phyloP scores from a whole-genome alignment of 768 basidiomycete species.

The Leccinum variicolor region DNA sequence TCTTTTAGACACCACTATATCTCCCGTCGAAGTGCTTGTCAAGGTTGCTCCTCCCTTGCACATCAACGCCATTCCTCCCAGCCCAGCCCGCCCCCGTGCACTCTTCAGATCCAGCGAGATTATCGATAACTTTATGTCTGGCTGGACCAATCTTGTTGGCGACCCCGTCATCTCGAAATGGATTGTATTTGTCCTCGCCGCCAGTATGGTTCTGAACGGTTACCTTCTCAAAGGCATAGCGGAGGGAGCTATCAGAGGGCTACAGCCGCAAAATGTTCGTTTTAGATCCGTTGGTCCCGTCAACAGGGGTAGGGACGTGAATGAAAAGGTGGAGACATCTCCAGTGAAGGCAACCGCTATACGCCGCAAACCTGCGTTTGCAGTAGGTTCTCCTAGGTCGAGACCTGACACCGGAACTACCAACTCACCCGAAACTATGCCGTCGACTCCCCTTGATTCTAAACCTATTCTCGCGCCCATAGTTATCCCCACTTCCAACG shows the following conservation, averaged over 20 bases:
- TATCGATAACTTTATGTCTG: slow-evolving; percentile 83
- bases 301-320: slow-evolving; percentile 20
- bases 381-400: slow-evolving; percentile 22
- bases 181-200: slow-evolving; percentile 84
- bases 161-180: slow-evolving; percentile 94
- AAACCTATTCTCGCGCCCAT: slow-evolving; percentile 26
- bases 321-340: slow-evolving; percentile 19
- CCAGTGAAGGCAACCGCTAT: slow-evolving; percentile 8
- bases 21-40: slow-evolving; percentile 47
- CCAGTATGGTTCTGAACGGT: slow-evolving; percentile 88
- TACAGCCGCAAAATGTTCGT: slow-evolving; percentile 30
- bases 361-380: slow-evolving; percentile 23
- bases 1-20: slow-evolving; percentile 9
- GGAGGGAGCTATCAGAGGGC: slow-evolving; percentile 41
- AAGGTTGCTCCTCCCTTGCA: slow-evolving; percentile 61
- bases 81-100: slow-evolving; percentile 28
- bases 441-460: slow-evolving; percentile 9
- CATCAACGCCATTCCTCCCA: slow-evolving; percentile 44
- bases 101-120: slow-evolving; percentile 44
- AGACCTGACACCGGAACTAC: slow-evolving; percentile 16
- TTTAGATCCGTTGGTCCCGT: slow-evolving; percentile 24
- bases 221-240: slow-evolving; percentile 88
- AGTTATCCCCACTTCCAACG: slow-evolving; percentile 18
- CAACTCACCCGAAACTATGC: slow-evolving; percentile 15
- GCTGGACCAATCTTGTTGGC: slow-evolving; percentile 88